Evolutionary conservation across 179 eudicot species (phyloP), one percentile per base, ranked within the genome.

Genomic region (Nepenthes alata): DNA sequence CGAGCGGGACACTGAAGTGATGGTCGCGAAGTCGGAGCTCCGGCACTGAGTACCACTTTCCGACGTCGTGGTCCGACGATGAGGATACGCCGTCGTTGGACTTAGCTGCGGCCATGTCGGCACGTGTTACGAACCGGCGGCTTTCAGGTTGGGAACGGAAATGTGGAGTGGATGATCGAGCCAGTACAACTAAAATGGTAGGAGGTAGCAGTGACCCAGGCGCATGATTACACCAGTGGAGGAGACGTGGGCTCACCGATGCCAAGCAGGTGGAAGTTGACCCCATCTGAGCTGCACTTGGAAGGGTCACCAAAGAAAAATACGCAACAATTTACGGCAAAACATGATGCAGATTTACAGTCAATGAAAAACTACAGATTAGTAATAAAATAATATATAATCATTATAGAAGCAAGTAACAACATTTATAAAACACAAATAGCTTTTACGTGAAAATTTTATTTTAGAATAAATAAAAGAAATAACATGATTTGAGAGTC

Each of bases 1-100:
- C 97, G 35, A 93, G 98, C 38, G 97, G 98, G 6, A 89, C 95
- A 6, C 70, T 81, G 80, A 93, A 93, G 59, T 61, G 62, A 67
- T 93, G 98, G 75, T 85, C 94, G 2, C 98, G 86, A 7, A 93
- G 87, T 1, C 90, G 85, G 73, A 93, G 97, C 0, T 79, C 96
- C 62, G 98, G 96, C 57, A 85, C 85, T 15, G 97, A 83, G 67
- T 71, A 85, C 98, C 98, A 93, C 0, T 71, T 66, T 6, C 95
- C 88, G 70, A 75, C 35, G 52, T 57, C 65, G 66, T 84, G 89
- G 0, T 73, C 85, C 6, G 73, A 50, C 48, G 64, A 12, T 3
- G 68, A 58, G 2, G 67, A 63, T 0, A 11, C 55, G 13, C 35
- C 63, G 45, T 54, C 13, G 57, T 25, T 16, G 37, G 68, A 37